phyloP scores from a whole-genome alignment of 495 filamentous ascomycete genomes.

The Recurvomyces mirabilis region DNA sequence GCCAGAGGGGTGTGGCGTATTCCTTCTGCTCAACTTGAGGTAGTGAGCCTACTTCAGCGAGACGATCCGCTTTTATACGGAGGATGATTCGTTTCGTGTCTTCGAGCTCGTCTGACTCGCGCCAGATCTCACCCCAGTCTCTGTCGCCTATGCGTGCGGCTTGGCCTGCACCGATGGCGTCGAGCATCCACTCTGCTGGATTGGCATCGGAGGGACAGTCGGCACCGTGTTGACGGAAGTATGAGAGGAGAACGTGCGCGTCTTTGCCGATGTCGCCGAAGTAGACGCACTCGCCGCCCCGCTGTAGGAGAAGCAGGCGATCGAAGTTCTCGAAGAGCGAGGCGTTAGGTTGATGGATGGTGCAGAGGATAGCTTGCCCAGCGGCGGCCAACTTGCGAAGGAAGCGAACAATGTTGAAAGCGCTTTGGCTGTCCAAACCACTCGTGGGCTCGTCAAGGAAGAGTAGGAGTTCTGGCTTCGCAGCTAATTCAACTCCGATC shows the following conservation, averaged over 20 bases:
- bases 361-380: conserved; percentile 75
- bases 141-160: conserved; percentile 58
- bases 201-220: conserved; percentile 48
- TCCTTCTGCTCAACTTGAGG: conserved; percentile 43
- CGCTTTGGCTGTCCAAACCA: conserved; percentile 72
- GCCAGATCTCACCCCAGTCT: conserved; percentile 76
- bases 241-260: conserved; percentile 34
- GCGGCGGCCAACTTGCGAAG: conserved; percentile 69
- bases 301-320: conserved; percentile 50
- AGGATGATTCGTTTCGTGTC: conserved; percentile 54
- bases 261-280: conserved; percentile 57
- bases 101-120: conserved; percentile 56
- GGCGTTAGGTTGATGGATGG: conserved; percentile 84
- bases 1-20: conserved; percentile 61
- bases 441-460: conserved; percentile 89
- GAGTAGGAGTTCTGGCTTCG: conserved; percentile 72
- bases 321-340: conserved; percentile 79
- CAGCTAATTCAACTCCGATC: conserved; percentile 79
- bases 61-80: conserved; percentile 51
- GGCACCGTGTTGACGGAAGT: conserved; percentile 43
- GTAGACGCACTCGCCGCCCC: conserved; percentile 55
- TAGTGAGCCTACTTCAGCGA: conserved; percentile 34
- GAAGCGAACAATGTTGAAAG: conserved; percentile 85
- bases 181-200: conserved; percentile 80
- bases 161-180: conserved; percentile 71